Evolutionary conservation across 352 stramenopile species (phyloP).

Genomic region (Elongisporangium prolatum): DNA sequence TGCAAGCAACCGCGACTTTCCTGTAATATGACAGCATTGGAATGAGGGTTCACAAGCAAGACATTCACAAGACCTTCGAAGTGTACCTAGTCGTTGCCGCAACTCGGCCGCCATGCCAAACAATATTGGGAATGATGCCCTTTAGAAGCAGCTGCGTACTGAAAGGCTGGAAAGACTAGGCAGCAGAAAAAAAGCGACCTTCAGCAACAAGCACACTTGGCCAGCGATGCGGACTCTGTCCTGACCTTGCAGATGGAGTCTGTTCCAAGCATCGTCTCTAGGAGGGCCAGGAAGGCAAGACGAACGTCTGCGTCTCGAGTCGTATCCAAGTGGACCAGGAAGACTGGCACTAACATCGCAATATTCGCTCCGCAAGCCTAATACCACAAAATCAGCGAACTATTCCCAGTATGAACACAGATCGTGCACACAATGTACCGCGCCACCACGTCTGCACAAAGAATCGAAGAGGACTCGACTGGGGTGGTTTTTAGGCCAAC

Average conservation of each 20-base stretch:
- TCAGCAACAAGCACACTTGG: background rate
- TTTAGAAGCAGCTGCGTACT: constrained; percentile 58
- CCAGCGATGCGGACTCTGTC: background rate
- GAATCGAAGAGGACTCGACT: constrained; percentile 75
- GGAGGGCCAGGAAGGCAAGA: constrained; percentile 74
- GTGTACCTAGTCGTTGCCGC: constrained; percentile 76
- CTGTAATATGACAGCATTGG: constrained; percentile 19
- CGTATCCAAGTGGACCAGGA: constrained; percentile 64
- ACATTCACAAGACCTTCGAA: no score
- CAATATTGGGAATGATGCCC: constrained; percentile 86
- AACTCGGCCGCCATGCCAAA: constrained; percentile 84
- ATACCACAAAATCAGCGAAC: background rate
- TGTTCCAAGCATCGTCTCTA: constrained; percentile 76
- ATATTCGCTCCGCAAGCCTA: constrained; percentile 64
- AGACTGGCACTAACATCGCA: constrained; percentile 45
- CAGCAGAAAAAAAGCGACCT: background rate
- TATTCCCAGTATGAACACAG: background rate
- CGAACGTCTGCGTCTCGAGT: constrained; percentile 69
- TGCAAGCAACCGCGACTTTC: constrained; percentile 86
- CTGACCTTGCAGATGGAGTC: constrained; percentile 50
- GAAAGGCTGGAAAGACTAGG: constrained; percentile 61
- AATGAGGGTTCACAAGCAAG: constrained; percentile 1
- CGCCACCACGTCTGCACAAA: constrained; percentile 56
- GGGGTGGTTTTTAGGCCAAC: constrained; percentile 61
- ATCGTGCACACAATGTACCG: constrained; percentile 21